Base-by-base conservation (phyloP, 1,284 basidiomycete genomes). In the Golubevia sp. region DNA sequence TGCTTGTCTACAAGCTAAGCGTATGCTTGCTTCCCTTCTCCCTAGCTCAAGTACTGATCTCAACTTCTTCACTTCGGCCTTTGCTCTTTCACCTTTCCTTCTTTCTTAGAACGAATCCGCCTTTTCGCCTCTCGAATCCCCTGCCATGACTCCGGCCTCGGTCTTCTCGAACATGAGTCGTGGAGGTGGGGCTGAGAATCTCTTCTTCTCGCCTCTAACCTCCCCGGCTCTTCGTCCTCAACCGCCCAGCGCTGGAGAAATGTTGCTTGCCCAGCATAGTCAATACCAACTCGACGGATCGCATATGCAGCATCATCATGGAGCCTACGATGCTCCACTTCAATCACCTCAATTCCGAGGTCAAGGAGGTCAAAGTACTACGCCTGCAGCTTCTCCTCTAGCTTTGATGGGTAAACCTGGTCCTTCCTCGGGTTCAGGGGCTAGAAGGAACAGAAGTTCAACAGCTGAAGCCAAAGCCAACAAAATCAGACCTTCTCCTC, bases 141-240 rank as follows among this genome's bases (percentile, higher is more conserved):
- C 78, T 6, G 73, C 75, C 1, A 68, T 78, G 48, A 83, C 80
- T 2, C 80, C 80, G 0, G 80, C 80, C 18, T 82, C 77, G 57
- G 80, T 80, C 26, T 83, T 83, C 27, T 23, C 21, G 7, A 52
- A 52, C 50, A 26, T 27, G 21, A 52, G 50, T 27, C 21, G 21
- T 27, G 50, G 50, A 2, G 50, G 50, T 6, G 50, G 21, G 11
- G 25, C 50, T 11, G 21, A 23, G 13, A 5, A 52, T 27, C 25
- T 23, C 50, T 74, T 83, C 61, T 73, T 83, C 49, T 77, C 80
- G n/a, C 80, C 80, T 8, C 64, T 83, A 51, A 79, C 75, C 1
- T 83, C 80, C 27, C 80, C 80, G 6, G 79, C 79, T 20, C 68
- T 83, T 1, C 67, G 74, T 1, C 80, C 80, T 4, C 76, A 79